Evolutionary conservation across 176 grass and related monocot species (phyloP).

Genomic region (Puya raimondii): DNA sequence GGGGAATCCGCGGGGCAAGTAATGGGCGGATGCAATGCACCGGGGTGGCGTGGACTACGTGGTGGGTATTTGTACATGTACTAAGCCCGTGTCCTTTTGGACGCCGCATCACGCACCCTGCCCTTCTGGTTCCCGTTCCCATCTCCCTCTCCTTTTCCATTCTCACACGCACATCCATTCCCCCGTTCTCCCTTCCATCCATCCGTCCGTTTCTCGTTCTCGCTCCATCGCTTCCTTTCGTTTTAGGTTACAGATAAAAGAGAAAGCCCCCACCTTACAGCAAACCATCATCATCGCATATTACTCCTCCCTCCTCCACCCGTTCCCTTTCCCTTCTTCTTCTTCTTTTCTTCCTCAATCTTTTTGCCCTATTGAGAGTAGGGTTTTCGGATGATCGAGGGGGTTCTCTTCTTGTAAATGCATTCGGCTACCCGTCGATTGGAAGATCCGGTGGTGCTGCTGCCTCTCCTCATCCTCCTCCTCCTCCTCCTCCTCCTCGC

Average conservation of each 20-base stretch:
- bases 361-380: not conserved
- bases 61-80: not conserved
- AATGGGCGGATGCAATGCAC: not conserved
- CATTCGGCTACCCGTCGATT: conserved; percentile 23
- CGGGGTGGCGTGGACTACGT: not conserved
- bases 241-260: not conserved
- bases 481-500: not conserved
- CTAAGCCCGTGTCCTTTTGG: not conserved
- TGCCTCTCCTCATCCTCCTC: conserved; percentile 14
- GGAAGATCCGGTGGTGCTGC: conserved; percentile 23
- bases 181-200: not conserved
- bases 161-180: not conserved
- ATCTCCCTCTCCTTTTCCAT: no score
- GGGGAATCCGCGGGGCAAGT: no score
- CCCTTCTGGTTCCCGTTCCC: no score
- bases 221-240: not conserved
- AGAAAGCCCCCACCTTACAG: not conserved
- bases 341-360: conserved; percentile 3
- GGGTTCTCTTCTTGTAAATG: conserved; percentile 41
- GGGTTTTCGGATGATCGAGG: not conserved
- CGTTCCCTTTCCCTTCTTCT: not conserved
- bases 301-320: not conserved
- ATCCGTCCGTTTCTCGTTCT: not conserved
- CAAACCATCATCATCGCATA: no score
- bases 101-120: not conserved